phyloP scores from a whole-genome alignment of 2,329 filamentous ascomycete genomes.

The Botrytis squamosa region DNA sequence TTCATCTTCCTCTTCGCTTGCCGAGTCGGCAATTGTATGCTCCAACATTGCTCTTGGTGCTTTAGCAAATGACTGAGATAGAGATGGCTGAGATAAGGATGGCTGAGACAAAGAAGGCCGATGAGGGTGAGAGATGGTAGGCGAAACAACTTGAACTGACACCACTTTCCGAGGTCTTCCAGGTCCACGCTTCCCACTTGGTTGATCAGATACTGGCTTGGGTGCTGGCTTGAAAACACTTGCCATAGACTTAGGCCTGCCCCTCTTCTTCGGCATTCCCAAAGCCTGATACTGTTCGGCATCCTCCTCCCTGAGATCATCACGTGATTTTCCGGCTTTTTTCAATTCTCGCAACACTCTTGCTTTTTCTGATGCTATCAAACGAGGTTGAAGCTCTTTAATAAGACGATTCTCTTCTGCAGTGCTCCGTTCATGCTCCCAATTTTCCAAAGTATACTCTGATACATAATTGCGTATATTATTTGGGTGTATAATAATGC shows the following conservation, averaged over 20 bases:
- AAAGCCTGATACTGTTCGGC: conserved; percentile 11
- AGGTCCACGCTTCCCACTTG: conserved; percentile 3
- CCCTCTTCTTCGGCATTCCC: conserved; percentile 21
- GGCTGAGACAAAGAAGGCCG: conserved; percentile 27
- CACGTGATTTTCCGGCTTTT: conserved; percentile 18
- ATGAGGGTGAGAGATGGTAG: background rate
- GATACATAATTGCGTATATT: conserved; percentile 58
- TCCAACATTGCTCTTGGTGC: conserved; percentile 27
- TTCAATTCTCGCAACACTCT: conserved; percentile 18
- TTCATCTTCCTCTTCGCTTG: conserved; percentile 27
- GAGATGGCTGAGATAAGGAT: conserved; percentile 30
- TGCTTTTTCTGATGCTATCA: conserved; percentile 21
- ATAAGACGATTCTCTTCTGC: conserved; percentile 20
- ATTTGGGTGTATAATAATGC: conserved; percentile 52
- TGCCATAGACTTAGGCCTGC: conserved; percentile 18
- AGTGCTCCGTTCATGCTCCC: conserved; percentile 46
- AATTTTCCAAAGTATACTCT: conserved; percentile 54
- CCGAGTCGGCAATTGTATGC: conserved; percentile 13
- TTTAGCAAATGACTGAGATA: conserved; percentile 29
- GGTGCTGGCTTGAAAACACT: conserved; percentile 12
- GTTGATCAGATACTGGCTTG: background rate
- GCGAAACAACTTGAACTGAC: background rate
- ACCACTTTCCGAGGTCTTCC: conserved; percentile 18
- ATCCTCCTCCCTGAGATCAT: conserved; percentile 13
- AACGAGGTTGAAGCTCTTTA: conserved; percentile 21